Evolutionary conservation across 441 rosid species (phyloP), one percentile per base, ranked within the genome.

Genomic region (Croton setiger): DNA sequence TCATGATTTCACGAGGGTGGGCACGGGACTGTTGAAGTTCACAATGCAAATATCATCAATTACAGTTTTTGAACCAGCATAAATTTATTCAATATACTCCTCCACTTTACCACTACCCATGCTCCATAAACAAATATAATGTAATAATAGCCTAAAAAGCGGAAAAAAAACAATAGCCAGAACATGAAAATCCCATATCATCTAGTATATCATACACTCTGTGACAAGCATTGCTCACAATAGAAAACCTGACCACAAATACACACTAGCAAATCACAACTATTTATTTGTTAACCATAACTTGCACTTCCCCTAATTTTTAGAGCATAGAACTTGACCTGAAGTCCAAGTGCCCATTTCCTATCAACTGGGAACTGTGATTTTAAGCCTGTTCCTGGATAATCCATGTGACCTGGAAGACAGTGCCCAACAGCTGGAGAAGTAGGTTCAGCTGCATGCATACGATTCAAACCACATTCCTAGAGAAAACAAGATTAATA

Each of bases 321-420:
- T 44, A 48, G 52, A 63, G 56, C 39, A 14, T 63, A 63, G 63
- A 59, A 71, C 70, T 74, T 76, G 44, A 95, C 99, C 98, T 95
- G 99, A 65, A 95, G 91, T 66, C 99, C 99, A 82, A 95, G 96
- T 71, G 98, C 94, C 97, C 99, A 95, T 86, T 92, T 95, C 78
- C 93, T 84, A 60, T 95, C 99, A 41, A 77, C 80, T 9, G 84
- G 87, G 71, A 70, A 79, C 76, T 88, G 92, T 66, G 93, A 75
- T 72, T 85, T 87, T 69, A 85, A 63, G 72, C 85, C 85, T 69
- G 76, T 74, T 67, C 91, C 96, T 61, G 85, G 93, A 72, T 85
- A 86, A 73, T 95, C 99, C 78, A 85, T 73, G 73, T 77, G 83
- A 54, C 89, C 85, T 39, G 89, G 81, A 81, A 76, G 74, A 68